These are phyloP conservation scores for Elongisporangium undulatum DNA, from an alignment of 352 stramenopile genomes.

Conservation along the genomic window DNA sequence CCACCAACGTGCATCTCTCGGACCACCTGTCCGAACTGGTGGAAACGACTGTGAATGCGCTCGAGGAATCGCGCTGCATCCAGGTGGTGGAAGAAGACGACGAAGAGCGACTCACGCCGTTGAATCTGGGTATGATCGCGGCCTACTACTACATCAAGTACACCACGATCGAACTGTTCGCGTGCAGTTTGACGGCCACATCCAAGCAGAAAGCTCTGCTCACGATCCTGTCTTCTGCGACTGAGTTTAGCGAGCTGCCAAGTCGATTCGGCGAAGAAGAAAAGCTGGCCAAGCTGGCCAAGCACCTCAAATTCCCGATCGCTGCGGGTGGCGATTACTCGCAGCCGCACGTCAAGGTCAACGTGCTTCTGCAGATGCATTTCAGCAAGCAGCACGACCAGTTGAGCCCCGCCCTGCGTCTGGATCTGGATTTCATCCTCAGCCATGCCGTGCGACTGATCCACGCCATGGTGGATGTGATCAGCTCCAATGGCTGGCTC, in stretches of 20 bases:
- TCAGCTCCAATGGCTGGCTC: conserved; percentile 98
- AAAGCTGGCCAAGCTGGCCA: conserved; percentile 90
- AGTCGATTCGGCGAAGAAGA: conserved; percentile 94
- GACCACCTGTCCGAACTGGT: conserved; percentile 99
- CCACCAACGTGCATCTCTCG: conserved; percentile 90
- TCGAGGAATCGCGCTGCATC: conserved; percentile 97
- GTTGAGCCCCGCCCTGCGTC: conserved; percentile 89
- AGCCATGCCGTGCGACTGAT: conserved; percentile 92
- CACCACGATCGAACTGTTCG: conserved; percentile 99
- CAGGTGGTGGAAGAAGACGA: conserved; percentile 92
- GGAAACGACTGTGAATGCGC: conserved; percentile 94
- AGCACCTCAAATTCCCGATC: conserved; percentile 92
- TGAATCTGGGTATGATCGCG: conserved; percentile 99
- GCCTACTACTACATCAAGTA: conserved; percentile 99
- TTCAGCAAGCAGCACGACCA: conserved; percentile 92
- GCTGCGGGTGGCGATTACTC: conserved; percentile 86
- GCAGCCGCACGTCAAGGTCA: conserved; percentile 94
- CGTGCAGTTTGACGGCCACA: conserved; percentile 94
- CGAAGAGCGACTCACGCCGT: conserved; percentile 89
- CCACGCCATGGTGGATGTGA: conserved; percentile 98
- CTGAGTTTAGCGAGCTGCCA: conserved; percentile 94
- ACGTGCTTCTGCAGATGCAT: conserved; percentile 97
- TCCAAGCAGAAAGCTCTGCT: conserved; percentile 96
- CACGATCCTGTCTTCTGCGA: conserved; percentile 96
- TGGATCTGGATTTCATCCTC: conserved; percentile 92